Evolutionary conservation across 768 basidiomycete species (phyloP), one percentile per base, ranked within the genome.

Genomic region (Tylopilus sp.): DNA sequence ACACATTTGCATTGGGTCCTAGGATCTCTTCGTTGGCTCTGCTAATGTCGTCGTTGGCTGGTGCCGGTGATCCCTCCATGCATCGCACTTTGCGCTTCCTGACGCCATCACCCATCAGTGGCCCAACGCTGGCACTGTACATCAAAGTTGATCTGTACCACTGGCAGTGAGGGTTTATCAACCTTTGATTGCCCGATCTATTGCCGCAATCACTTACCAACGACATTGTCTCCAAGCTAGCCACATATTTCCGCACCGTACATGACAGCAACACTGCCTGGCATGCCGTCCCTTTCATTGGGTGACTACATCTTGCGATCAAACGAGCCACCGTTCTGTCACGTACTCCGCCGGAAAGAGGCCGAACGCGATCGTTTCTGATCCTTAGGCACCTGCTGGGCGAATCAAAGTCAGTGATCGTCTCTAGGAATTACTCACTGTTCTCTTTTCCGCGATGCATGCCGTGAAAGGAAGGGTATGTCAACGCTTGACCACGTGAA

Each of bases 401-500:
- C 49, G 57, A 59, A 61, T 61, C 57, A 43, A 46, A 59, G 39
- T 33, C 5, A 28, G 56, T 26, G 13, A n/a, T 38, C 28, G 25
- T 50, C 30, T 26, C 20, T 30, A 12, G 20, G 18, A 22, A 43
- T 30, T 11, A 43, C 39, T 15, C 36, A 15, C 40, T 28, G 5
- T 22, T 38, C 23, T 28, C 28, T n/a, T 49, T 49, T 39, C 21
- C 40, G 50, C 45, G 52, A 39, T 48, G 4, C 38, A 15, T 11
- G 40, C 46, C 48, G 43, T 41, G 25, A 22, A 44, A 55, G 56
- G 56, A 44, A 61, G 44, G n/a, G 11, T 23, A 40, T 48, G 44
- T 12, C 59, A 33, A 48, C 44, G 53, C 51, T 35, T 23, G 38
- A 45, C 48, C 57, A 62, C 51, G 60, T 56, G 61, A 9, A 25